Evolutionary conservation across 2,329 filamentous ascomycete species (phyloP), one percentile per base, ranked within the genome.

Genomic region (Monosporascus sp.): DNA sequence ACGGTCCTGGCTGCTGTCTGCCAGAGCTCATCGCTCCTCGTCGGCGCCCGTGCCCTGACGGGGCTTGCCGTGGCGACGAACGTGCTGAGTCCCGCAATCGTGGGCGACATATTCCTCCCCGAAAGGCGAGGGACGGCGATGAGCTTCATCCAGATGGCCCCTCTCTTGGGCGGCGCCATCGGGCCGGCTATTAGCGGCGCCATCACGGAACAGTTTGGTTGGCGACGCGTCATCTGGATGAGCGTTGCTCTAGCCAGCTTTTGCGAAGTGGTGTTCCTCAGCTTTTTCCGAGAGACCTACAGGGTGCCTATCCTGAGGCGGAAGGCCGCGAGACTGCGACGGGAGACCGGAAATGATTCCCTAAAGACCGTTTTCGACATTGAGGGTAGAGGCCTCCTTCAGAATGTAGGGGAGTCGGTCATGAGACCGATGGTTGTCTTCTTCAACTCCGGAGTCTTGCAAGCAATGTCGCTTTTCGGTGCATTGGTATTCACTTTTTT

Each of bases 11-110:
- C 72, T 1, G 80, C 80, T 1, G 58, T 80, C 9, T 71, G 72
- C 50, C 68, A 68, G 20, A 77, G 68, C 57, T 68, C 77, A 0
- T 62, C 71, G 5, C 68, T 77, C 47, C 73, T 85, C 49, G 75
- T 83, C 51, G 66, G 67, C 1, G 77, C 83, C 46, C 75, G 84
- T 9, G 74, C 81, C 25, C 65, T 87, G 3, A 81, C 81, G 0
- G 86, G 85, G 1, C 72, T 83, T 37, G 83, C 83, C 4, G 83
- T 84, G 8, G 83, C 84, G 2, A 79, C 81, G 2, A 85, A 84
- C 57, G 82, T 85, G 8, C 71, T 87, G 18, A 82, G 79, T 56
- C 83, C 83, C 1, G 80, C 82, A 24, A 81, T 87, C 50, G 76
- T 87, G 18, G 83, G 83, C 24, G 84, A 87, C 63, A 78, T 86